Evolutionary conservation across 371 early-diverging fungal genomes (phyloP).

Genomic region (Umbelopsis sp.): DNA sequence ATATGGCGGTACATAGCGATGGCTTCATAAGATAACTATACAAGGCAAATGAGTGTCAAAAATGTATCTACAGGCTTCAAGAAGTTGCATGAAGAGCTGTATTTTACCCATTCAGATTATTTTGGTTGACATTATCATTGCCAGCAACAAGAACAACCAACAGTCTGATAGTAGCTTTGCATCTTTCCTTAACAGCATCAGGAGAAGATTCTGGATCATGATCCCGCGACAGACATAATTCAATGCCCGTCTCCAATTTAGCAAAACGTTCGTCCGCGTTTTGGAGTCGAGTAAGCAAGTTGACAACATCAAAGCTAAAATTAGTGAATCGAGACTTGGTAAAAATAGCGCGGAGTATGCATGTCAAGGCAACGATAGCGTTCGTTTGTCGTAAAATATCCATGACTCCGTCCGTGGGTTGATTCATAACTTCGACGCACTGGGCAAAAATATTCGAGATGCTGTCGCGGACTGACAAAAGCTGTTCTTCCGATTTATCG

Average conservation of each 20-base stretch:
- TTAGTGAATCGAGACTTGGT: slow-evolving; percentile 53
- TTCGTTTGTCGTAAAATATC: slow-evolving; percentile 36
- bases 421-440: slow-evolving; percentile 29
- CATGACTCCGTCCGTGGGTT: neutral
- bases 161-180: slow-evolving; percentile 38
- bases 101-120: slow-evolving; percentile 51
- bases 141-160: slow-evolving; percentile 53
- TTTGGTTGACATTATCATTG: slow-evolving; percentile 65
- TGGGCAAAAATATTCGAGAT: slow-evolving; percentile 42
- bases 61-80: neutral
- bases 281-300: slow-evolving; percentile 53
- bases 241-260: slow-evolving; percentile 39
- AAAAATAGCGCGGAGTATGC: slow-evolving; percentile 53
- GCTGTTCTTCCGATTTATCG: slow-evolving; percentile 43
- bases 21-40: slow-evolving; percentile 55
- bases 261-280: slow-evolving; percentile 54
- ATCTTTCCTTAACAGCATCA: slow-evolving; percentile 6
- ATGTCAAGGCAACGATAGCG: slow-evolving; percentile 38
- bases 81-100: neutral
- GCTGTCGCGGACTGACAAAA: slow-evolving; percentile 40
- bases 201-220: slow-evolving; percentile 24
- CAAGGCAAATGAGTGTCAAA: neutral
- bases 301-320: slow-evolving; percentile 58
- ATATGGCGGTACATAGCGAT: slow-evolving; percentile 42
- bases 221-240: slow-evolving; percentile 23